Evolutionary conservation across 2,329 filamentous ascomycete species (phyloP).

Genomic region (Periglandula ipomoeae): DNA sequence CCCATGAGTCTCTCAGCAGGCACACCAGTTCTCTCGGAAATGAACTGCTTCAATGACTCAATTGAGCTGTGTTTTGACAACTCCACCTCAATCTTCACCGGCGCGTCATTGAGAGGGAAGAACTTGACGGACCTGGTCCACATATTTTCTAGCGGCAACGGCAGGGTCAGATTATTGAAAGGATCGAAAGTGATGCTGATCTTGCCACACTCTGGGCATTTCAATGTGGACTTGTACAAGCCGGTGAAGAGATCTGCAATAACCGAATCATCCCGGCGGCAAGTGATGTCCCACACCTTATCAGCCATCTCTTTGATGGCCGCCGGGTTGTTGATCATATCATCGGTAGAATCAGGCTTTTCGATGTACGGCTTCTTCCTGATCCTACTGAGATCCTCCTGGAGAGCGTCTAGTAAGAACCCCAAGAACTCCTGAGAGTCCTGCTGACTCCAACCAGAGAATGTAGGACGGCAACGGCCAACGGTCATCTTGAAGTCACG

Average conservation of each 20-base stretch:
- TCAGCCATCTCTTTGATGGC: slow-evolving; percentile 80
- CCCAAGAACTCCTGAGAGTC: slow-evolving; percentile 96
- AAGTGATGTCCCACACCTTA: slow-evolving; percentile 85
- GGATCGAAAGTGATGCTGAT: slow-evolving; percentile 98
- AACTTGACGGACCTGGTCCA: slow-evolving; percentile 71
- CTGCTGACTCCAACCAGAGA: slow-evolving; percentile 92
- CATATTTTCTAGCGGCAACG: slow-evolving; percentile 76
- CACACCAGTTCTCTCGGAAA: slow-evolving; percentile 60
- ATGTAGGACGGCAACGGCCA: slow-evolving; percentile 71
- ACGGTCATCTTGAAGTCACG: slow-evolving; percentile 75
- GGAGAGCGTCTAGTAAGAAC: slow-evolving; percentile 86
- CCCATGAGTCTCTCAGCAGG: slow-evolving; percentile 60
- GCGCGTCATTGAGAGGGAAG: slow-evolving; percentile 63
- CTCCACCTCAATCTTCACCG: slow-evolving; percentile 68
- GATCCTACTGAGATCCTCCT: slow-evolving; percentile 90
- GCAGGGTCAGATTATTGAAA: slow-evolving; percentile 88
- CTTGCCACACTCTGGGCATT: slow-evolving; percentile 85
- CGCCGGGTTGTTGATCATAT: slow-evolving; percentile 75
- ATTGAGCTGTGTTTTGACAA: slow-evolving; percentile 68
- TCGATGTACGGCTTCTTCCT: slow-evolving; percentile 95
- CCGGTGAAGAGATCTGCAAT: slow-evolving; percentile 94
- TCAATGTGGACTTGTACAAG: slow-evolving; percentile 95
- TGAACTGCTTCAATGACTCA: slow-evolving; percentile 57
- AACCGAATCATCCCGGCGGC: slow-evolving; percentile 86
- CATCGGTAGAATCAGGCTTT: slow-evolving; percentile 95